Conservation (phyloP, 1,139 yeast species). For the Hyphopichia pseudoburtonii region DNA sequence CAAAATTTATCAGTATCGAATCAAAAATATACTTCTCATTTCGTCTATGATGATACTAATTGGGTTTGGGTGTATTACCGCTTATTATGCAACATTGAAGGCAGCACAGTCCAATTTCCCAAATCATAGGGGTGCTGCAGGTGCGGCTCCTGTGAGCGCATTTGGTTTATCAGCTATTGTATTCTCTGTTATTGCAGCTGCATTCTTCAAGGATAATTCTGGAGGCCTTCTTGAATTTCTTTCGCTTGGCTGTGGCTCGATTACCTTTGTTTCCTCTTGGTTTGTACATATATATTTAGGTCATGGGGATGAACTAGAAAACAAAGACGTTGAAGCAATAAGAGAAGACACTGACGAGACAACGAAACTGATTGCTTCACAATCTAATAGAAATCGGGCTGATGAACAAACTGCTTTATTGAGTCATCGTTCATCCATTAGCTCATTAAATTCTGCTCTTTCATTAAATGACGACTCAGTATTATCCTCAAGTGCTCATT, state of each 20-base stretch:
- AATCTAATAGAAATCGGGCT: neutral
- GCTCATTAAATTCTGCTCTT: conserved; percentile 1
- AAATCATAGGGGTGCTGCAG: conserved; percentile 66
- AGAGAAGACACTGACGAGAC: neutral
- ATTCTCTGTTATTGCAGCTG: conserved; percentile 46
- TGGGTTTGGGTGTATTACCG: conserved; percentile 66
- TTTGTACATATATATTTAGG: conserved; percentile 34
- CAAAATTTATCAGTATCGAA: conserved; percentile 25
- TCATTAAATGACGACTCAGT: conserved; percentile 2
- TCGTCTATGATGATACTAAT: conserved; percentile 45
- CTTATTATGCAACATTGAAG: conserved; percentile 66
- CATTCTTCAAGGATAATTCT: conserved; percentile 42
- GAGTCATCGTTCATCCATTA: conserved; percentile 1
- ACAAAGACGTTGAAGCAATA: conserved; percentile 9
- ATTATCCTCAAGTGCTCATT: neutral
- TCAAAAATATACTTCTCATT: conserved; percentile 24
- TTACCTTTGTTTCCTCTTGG: conserved; percentile 38
- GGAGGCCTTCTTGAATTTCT: conserved; percentile 40
- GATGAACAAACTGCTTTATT: conserved; percentile 2
- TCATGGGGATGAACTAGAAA: conserved; percentile 19
- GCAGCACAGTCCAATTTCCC: conserved; percentile 74
- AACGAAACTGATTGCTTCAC: neutral
- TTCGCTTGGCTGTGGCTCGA: conserved; percentile 35
- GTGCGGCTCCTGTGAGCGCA: conserved; percentile 59
- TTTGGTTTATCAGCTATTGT: conserved; percentile 53